phyloP scores from a whole-genome alignment of 805 yeast species.

The Ogataea naganishii region DNA sequence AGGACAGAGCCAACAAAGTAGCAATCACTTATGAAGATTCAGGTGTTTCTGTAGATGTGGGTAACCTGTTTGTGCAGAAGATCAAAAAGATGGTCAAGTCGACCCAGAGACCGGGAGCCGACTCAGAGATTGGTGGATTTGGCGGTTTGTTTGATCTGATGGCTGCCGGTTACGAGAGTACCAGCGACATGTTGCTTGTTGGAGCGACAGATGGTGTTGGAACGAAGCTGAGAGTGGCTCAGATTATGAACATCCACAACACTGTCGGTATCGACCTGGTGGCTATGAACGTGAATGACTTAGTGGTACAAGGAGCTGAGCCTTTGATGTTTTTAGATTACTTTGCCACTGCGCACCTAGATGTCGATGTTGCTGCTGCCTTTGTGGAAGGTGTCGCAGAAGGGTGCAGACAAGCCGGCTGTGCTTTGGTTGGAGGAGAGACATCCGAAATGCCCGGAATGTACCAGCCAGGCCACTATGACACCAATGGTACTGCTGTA shows the following conservation, averaged over 20 bases:
- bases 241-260: constrained; percentile 76
- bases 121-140: constrained; percentile 96
- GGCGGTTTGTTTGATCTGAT: constrained; percentile 93
- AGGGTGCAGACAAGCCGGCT: constrained; percentile 90
- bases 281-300: constrained; percentile 97
- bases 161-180: constrained; percentile 73
- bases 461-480: constrained; percentile 92
- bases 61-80: constrained; percentile 81
- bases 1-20: constrained; percentile 16
- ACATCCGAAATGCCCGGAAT: constrained; percentile 99
- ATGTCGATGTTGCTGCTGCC: constrained; percentile 71
- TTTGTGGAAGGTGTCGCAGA: constrained; percentile 94
- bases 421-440: constrained; percentile 98
- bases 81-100: constrained; percentile 88
- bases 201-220: constrained; percentile 99
- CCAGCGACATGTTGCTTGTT: constrained; percentile 73
- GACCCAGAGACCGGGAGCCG: constrained; percentile 93
- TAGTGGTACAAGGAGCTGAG: constrained; percentile 98
- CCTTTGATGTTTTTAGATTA: constrained; percentile 93
- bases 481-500: constrained; percentile 96
- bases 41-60: constrained; percentile 96
- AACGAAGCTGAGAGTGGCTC: constrained; percentile 92
- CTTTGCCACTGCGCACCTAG: constrained; percentile 91
- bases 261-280: constrained; percentile 99
- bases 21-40: constrained; percentile 86